A percentile compares a stretch with the other conserved stretches of the same genome.
Conservation (phyloP, 768 basidiomycete species). For the Tylopilus sp. region DNA sequence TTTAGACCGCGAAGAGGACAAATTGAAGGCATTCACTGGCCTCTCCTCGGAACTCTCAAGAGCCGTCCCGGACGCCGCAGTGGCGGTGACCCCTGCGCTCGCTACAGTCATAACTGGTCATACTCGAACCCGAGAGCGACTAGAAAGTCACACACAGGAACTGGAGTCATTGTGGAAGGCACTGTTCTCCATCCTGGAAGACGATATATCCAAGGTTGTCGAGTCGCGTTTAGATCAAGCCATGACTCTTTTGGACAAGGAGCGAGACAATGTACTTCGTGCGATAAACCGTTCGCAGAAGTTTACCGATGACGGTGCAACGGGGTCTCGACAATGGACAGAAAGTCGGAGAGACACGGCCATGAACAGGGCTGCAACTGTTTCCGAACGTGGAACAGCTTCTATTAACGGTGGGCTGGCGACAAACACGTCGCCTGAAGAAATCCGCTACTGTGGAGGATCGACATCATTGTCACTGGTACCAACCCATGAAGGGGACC, state of each 20-base stretch:
- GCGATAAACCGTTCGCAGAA: conserved; percentile 20
- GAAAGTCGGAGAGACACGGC: conserved; percentile 11
- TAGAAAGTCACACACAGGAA: conserved; percentile 37
- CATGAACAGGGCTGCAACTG: conserved; percentile 9
- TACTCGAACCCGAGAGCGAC: conserved; percentile 39
- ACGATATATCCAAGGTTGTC: conserved; percentile 40
- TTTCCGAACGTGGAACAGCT: conserved; percentile 11
- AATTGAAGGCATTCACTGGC: conserved; percentile 46
- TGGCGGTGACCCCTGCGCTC: conserved; percentile 43
- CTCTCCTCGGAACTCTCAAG: conserved; percentile 46
- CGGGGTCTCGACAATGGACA: conserved; percentile 9
- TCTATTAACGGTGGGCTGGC: conserved; percentile 8
- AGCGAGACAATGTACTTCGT: conserved; percentile 26
- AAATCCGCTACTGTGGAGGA: conserved; percentile 9
- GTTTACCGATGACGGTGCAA: conserved; percentile 4
- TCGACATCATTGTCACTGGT: conserved; percentile 11
- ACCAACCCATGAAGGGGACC: conserved; percentile 17
- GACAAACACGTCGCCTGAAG: conserved; percentile 10
- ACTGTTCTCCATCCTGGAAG: conserved; percentile 40
- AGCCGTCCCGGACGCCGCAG: conserved; percentile 40
- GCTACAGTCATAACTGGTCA: conserved; percentile 43
- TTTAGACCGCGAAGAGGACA: conserved; percentile 44
- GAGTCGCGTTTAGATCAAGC: conserved; percentile 31
- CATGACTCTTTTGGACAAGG: conserved; percentile 31
- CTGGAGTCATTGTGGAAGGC: conserved; percentile 47